A percentile compares a stretch with the other conserved stretches of the same genome.
phyloP scores from a whole-genome alignment of 352 stramenopile genomes.

The Phytophthora ohioensis region DNA sequence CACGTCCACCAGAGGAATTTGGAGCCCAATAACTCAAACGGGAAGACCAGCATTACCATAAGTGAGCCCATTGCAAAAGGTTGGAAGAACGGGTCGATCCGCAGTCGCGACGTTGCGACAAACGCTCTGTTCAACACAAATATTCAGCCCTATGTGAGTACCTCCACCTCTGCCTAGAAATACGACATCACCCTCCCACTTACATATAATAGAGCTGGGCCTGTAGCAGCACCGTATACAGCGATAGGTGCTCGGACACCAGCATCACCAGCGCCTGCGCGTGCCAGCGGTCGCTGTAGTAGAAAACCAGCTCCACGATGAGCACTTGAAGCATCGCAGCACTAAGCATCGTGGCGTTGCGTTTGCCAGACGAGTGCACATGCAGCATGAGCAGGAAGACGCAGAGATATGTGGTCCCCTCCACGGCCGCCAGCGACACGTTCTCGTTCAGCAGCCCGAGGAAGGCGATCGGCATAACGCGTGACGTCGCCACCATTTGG shows the following conservation, averaged over 20 bases:
- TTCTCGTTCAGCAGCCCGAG: conserved; percentile 84
- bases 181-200: conserved; percentile 1
- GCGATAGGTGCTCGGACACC: conserved; percentile 56
- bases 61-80: conserved; percentile 72
- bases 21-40: conserved; percentile 78
- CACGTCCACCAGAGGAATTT: conserved; percentile 91
- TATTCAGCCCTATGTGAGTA: not conserved
- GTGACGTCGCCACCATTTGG: conserved; percentile 47
- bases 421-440: conserved; percentile 70
- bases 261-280: conserved; percentile 78
- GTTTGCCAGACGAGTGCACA: conserved; percentile 78
- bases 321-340: conserved; percentile 60
- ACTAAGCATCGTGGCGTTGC: conserved; percentile 70
- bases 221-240: conserved; percentile 75
- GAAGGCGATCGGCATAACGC: conserved; percentile 71
- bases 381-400: conserved; percentile 80
- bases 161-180: not conserved
- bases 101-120: conserved; percentile 68
- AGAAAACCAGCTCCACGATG: conserved; percentile 74
- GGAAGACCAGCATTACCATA: conserved; percentile 64
- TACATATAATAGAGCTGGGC: conserved; percentile 86
- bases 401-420: conserved; percentile 64
- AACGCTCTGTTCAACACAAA: conserved; percentile 59
- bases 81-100: conserved; percentile 80
- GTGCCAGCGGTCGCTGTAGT: conserved; percentile 71